Evolutionary conservation across 2,329 filamentous ascomycete genomes (phyloP), one percentile per base, ranked within the genome.

Genomic region (Colletotrichum filicis): DNA sequence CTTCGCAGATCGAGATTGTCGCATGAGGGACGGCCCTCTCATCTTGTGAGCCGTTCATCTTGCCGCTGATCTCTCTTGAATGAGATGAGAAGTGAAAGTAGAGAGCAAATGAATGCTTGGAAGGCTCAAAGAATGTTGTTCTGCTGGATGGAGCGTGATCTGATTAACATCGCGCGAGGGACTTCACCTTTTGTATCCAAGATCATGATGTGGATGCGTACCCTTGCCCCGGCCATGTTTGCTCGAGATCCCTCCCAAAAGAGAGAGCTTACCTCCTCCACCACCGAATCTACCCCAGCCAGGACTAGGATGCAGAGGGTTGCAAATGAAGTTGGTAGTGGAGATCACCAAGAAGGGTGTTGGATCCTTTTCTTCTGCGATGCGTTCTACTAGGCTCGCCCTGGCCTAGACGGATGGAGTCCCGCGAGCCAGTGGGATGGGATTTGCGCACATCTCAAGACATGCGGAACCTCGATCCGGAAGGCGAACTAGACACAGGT

Each of bases 201-300:
- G 26, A n/a, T 58, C 26, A 26, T 49, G 28, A 32, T 49, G 42
- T 49, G 24, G 59, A 63, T 32, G 55, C 24, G 26, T 19, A 49
- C 53, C 69, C 66, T n/a, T 35, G 56, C 58, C 66, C 49, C 16
- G 30, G 65, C 58, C 12, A 37, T 64, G 66, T 69, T 72, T 69
- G 69, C 59, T 49, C 59, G 37, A 32, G 30, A 6, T 28, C 61
- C 35, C 19, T 49, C 61, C 57, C 60, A 30, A 57, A 56, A 66
- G 16, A 55, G 65, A 55, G 32, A 37, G 37, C 58, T 32, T 12
- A 5, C 55, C 42, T 12, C 14, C 2, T 58, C 14, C 32, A 62
- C 53, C 68, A 22, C 60, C 19, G 68, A n/a, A 35, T 19, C 6
- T n/a, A 53, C 8, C 22, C 69, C 37, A 28, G 22, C 3, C 22